A percentile compares a stretch with the other conserved stretches of the same genome.
Conservation (phyloP, 1,139 yeast species). For the Pichia inconspicua region DNA sequence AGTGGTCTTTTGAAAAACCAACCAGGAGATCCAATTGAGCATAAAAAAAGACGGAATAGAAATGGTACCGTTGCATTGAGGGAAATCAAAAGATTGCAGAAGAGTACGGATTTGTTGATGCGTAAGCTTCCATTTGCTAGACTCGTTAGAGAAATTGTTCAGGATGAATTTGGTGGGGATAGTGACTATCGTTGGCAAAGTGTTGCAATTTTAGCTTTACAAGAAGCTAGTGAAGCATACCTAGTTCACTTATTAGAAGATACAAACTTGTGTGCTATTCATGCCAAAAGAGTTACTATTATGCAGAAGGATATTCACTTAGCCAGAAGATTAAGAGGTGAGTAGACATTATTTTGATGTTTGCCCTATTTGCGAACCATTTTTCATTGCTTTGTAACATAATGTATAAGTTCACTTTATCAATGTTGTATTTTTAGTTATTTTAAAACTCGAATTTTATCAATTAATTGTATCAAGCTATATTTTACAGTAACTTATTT, state of each 20-base stretch:
- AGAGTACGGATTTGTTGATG: slow-evolving; percentile 66
- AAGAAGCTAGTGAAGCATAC: slow-evolving; percentile 90
- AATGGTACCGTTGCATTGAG: slow-evolving; percentile 73
- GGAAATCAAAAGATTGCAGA: slow-evolving; percentile 75
- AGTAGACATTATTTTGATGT: slow-evolving; percentile 8
- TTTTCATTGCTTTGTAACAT: background rate
- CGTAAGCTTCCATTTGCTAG: slow-evolving; percentile 90
- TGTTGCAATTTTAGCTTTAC: slow-evolving; percentile 78
- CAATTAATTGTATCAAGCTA: too few relatives aligned
- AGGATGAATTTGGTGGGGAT: slow-evolving; percentile 47
- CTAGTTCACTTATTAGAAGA: slow-evolving; percentile 81
- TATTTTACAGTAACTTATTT: background rate
- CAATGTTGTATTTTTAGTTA: background rate
- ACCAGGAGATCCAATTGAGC: slow-evolving; percentile 42
- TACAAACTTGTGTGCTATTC: slow-evolving; percentile 83
- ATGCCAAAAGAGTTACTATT: slow-evolving; percentile 88
- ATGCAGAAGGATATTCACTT: slow-evolving; percentile 91
- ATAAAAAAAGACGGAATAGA: slow-evolving; percentile 43
- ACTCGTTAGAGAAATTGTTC: slow-evolving; percentile 73
- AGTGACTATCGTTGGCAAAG: slow-evolving; percentile 81
- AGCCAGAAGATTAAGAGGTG: slow-evolving; percentile 83
- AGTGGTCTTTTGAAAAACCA: slow-evolving; percentile 40
- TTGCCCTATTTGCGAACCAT: background rate
- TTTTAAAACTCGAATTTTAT: background rate
- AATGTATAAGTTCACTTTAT: background rate